Conservation (phyloP, 2,329 filamentous ascomycete species). For the Penicillium oxalicum region DNA sequence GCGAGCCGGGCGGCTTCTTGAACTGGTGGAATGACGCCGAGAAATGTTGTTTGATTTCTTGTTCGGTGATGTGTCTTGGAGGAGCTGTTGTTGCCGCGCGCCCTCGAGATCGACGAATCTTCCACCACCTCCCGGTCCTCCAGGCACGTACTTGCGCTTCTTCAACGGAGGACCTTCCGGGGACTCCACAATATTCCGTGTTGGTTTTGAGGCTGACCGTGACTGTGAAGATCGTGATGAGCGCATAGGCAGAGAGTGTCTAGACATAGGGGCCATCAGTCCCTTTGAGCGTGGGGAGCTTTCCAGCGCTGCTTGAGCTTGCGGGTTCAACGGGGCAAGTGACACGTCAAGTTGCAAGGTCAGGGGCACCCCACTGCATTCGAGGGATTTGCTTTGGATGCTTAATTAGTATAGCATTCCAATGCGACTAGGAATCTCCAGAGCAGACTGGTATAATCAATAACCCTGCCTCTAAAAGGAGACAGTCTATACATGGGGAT, state of each 20-base stretch:
- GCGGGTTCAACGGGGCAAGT: slow-evolving; percentile 13
- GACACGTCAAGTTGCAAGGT: slow-evolving; percentile 16
- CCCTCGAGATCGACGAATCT: slow-evolving; percentile 72
- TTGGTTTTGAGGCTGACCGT: slow-evolving; percentile 28
- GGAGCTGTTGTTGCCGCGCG: slow-evolving; percentile 16
- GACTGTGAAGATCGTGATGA: slow-evolving; percentile 25
- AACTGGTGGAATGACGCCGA: slow-evolving; percentile 43
- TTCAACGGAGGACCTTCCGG: slow-evolving; percentile 60
- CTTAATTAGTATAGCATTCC: background rate
- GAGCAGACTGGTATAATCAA: background rate
- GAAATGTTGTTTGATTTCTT: slow-evolving; percentile 21
- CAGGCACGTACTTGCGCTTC: slow-evolving; percentile 73
- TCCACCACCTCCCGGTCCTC: slow-evolving; percentile 78
- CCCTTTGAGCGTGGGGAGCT: slow-evolving; percentile 7
- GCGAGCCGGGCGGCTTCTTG: slow-evolving; percentile 50
- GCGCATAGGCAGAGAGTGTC: slow-evolving; percentile 23
- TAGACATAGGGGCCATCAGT: slow-evolving; percentile 30
- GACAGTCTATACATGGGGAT: background rate
- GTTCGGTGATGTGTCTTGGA: slow-evolving; percentile 13
- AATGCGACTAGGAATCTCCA: background rate
- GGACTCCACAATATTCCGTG: slow-evolving; percentile 23
- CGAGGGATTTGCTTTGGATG: background rate
- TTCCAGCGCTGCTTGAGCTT: slow-evolving; percentile 12
- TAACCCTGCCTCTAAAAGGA: slow-evolving; percentile 3
- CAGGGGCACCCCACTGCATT: slow-evolving; percentile 3